phyloP scores from a whole-genome alignment of 495 filamentous ascomycete species.

The Daldinia caldariorum region DNA sequence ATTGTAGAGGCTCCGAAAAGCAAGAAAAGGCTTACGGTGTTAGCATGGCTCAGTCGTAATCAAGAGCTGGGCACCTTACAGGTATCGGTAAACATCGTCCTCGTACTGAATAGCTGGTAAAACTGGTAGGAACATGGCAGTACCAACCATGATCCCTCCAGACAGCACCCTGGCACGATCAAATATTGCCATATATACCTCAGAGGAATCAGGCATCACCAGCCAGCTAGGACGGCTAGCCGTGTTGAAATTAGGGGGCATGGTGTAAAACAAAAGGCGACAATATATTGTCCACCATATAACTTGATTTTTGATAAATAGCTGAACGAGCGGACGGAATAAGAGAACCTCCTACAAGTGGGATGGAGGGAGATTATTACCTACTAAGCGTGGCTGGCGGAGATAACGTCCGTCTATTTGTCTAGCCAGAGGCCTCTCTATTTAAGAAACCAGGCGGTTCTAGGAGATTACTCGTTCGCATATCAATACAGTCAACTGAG shows the following conservation, averaged over 20 bases:
- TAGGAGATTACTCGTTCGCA: neutral
- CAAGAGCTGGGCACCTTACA: conserved; percentile 42
- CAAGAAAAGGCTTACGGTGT: conserved; percentile 20
- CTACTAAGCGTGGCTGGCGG: neutral
- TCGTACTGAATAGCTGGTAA: conserved; percentile 42
- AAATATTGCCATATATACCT: neutral
- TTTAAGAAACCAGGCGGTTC: conserved; percentile 14
- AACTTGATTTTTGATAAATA: neutral
- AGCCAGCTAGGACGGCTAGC: neutral
- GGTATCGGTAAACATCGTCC: conserved; percentile 39
- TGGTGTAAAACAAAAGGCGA: neutral
- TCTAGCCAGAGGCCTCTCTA: conserved; percentile 15
- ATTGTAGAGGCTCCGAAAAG: conserved; percentile 24
- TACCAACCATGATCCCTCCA: conserved; percentile 49
- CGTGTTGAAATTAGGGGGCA: conserved; percentile 1
- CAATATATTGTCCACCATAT: conserved; percentile 6
- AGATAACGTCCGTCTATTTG: neutral
- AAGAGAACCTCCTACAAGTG: neutral
- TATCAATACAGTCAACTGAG: conserved; percentile 1
- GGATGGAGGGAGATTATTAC: neutral
- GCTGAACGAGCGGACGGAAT: neutral
- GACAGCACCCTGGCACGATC: conserved; percentile 42
- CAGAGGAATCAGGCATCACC: neutral
- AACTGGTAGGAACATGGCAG: conserved; percentile 47
- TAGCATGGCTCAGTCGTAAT: conserved; percentile 28